Conservation (phyloP, 2,329 filamentous ascomycete genomes). For the Didymella exigua region DNA sequence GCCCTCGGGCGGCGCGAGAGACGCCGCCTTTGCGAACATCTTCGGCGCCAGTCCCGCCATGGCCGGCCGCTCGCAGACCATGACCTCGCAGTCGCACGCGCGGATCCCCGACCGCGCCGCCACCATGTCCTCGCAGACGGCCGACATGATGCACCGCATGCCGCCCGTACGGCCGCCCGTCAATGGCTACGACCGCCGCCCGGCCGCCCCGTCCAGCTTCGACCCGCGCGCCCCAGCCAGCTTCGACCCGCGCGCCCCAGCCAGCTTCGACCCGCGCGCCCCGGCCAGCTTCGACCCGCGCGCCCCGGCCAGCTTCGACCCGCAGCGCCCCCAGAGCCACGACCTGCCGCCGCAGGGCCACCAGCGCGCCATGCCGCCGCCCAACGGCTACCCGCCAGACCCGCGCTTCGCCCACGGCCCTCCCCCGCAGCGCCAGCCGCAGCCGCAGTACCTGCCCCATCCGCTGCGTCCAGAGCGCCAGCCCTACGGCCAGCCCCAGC, state of each 20-base stretch:
- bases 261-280: constrained; percentile 45
- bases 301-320: constrained; percentile 28
- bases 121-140: constrained; percentile 61
- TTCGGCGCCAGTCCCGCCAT: constrained; percentile 81
- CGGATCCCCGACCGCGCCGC: constrained; percentile 72
- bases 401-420: constrained; percentile 45
- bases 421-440: constrained; percentile 49
- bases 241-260: no score
- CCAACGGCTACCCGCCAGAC: constrained; percentile 48
- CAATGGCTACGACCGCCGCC: constrained; percentile 49
- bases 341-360: constrained; percentile 34
- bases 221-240: no score
- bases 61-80: constrained; percentile 88
- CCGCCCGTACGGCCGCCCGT: constrained; percentile 64
- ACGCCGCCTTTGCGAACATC: constrained; percentile 95
- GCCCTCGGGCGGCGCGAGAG: constrained; percentile 69
- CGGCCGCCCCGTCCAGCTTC: constrained; percentile 31
- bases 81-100: constrained; percentile 78
- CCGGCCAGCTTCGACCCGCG: constrained; percentile 43
- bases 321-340: constrained; percentile 38
- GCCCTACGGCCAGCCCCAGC: constrained; percentile 74
- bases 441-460: constrained; percentile 65
- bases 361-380: constrained; percentile 34
- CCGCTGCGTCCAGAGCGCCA: constrained; percentile 67
- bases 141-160: constrained; percentile 64